These are phyloP conservation scores for Bimuria novae-zelandiae DNA, from an alignment of 2,329 filamentous ascomycete genomes.

Conservation along the genomic window DNA sequence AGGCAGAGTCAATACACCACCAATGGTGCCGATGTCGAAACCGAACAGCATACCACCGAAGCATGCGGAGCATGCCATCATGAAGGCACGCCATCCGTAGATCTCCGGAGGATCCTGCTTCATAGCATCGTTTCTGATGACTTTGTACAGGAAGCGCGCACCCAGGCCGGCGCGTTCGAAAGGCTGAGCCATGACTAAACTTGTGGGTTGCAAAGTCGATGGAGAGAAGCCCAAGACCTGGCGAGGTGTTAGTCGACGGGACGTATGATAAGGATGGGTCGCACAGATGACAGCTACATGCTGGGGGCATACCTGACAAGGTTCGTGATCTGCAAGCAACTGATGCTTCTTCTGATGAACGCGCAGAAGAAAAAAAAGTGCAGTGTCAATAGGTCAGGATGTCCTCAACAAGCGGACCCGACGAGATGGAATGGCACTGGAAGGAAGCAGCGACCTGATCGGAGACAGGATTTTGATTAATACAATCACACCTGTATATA, in stretches of 20 bases:
- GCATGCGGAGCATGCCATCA: slow-evolving; percentile 67
- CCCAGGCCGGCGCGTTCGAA: slow-evolving; percentile 20
- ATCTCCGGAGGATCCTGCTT: slow-evolving; percentile 68
- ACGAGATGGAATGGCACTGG: background rate
- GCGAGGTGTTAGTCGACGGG: background rate
- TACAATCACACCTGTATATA: background rate
- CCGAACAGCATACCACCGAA: slow-evolving; percentile 73
- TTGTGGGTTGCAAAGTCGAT: background rate
- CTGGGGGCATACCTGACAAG: background rate
- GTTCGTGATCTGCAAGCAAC: background rate
- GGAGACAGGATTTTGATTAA: background rate
- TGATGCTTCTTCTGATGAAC: background rate
- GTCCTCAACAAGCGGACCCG: slow-evolving; percentile 1
- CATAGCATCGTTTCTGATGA: slow-evolving; percentile 74
- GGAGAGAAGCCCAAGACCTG: background rate
- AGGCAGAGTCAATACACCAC: slow-evolving; percentile 66
- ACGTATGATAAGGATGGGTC: background rate
- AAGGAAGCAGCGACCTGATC: background rate
- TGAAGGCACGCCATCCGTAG: slow-evolving; percentile 71
- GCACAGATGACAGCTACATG: background rate
- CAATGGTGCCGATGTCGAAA: slow-evolving; percentile 69
- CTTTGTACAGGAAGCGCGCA: slow-evolving; percentile 54
- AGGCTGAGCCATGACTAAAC: background rate
- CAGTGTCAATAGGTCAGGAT: background rate
- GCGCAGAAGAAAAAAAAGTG: background rate